A percentile compares a stretch with the other conserved stretches of the same genome.
These are phyloP conservation scores for Fusarium sp. DNA, from an alignment of 2,329 filamentous ascomycete genomes.

Conservation along the genomic window DNA sequence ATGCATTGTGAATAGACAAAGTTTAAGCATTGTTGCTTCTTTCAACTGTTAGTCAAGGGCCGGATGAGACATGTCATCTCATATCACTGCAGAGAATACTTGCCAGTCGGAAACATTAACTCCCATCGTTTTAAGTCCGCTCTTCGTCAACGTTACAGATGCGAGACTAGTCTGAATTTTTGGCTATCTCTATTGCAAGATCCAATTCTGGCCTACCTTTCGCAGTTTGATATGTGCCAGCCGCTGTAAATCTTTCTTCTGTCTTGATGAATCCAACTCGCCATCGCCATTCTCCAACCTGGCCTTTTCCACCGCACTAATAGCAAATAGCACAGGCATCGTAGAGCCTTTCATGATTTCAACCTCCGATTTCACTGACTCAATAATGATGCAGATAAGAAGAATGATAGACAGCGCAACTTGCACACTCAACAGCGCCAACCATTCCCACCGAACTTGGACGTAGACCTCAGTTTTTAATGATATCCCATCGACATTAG, in stretches of 20 bases:
- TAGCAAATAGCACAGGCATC: neutral
- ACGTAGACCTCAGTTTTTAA: neutral
- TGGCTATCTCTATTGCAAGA: neutral
- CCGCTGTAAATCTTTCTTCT: neutral
- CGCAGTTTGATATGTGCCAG: neutral
- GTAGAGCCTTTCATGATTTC: neutral
- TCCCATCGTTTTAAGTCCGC: too few relatives aligned
- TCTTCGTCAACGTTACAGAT: too few relatives aligned
- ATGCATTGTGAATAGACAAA: neutral
- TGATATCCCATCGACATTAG: neutral
- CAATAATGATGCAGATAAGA: neutral
- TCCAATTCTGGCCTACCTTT: neutral
- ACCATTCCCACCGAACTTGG: neutral
- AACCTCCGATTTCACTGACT: neutral
- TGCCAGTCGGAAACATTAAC: too few relatives aligned
- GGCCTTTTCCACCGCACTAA: neutral
- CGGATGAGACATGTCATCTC: too few relatives aligned
- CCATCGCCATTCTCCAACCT: neutral
- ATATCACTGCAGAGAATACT: too few relatives aligned
- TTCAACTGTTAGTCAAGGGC: neutral
- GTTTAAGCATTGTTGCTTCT: neutral
- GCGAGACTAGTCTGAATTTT: neutral
- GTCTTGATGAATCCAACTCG: neutral
- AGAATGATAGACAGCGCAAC: neutral
- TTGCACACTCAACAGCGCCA: neutral